A percentile compares a stretch with the other conserved stretches of the same genome.
phyloP scores from a whole-genome alignment of 2,329 filamentous ascomycete species.

The Botrytis fabae region DNA sequence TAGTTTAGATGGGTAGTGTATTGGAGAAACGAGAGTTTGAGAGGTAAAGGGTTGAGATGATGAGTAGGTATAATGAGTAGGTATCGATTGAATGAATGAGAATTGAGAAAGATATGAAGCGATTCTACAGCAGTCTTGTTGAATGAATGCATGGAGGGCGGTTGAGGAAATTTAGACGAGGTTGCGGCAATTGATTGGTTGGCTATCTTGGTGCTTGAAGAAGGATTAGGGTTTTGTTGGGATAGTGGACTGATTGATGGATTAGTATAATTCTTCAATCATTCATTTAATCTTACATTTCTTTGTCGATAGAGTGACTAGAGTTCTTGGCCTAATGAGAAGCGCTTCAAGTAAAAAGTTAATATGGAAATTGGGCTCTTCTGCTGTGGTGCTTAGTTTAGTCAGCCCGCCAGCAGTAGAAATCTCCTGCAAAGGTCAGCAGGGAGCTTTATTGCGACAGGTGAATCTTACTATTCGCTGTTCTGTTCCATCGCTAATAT shows the following conservation, averaged over 20 bases:
- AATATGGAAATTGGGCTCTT: not conserved
- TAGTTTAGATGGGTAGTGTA: too few species aligned
- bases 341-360: not conserved
- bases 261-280: not conserved
- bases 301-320: not conserved
- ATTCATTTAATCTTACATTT: not conserved
- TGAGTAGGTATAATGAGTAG: not conserved
- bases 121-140: not conserved
- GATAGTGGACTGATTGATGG: not conserved
- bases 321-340: not conserved
- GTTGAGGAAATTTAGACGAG: accelerated
- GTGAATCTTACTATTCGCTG: not conserved
- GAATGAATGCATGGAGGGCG: not conserved
- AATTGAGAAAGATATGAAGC: not conserved
- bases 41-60: not conserved
- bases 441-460: not conserved
- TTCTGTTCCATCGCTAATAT: not conserved
- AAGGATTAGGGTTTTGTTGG: not conserved
- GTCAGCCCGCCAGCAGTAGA: not conserved
- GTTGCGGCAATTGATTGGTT: not conserved
- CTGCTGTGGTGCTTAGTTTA: not conserved
- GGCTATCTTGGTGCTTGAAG: not conserved
- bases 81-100: not conserved
- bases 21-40: too few species aligned
- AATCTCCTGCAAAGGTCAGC: not conserved